Percentiles rank a stretch among this genome's conserved stretches.
phyloP scores from a whole-genome alignment of 495 filamentous ascomycete species.

The Talaromyces thailandensis region DNA sequence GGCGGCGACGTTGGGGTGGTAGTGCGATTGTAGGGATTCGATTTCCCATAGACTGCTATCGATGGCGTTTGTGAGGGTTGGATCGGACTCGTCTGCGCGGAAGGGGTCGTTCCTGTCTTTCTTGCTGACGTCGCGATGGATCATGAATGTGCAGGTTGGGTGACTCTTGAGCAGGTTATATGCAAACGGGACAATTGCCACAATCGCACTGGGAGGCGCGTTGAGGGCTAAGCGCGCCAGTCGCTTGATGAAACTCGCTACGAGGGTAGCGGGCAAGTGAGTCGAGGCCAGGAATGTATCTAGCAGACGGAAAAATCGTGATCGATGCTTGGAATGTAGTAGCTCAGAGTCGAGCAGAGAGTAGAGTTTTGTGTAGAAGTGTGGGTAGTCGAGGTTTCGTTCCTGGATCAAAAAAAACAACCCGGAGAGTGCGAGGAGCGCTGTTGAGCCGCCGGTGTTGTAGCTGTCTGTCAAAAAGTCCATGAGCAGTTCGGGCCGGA shows the following conservation, averaged over 20 bases:
- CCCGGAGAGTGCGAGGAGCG: slow-evolving; percentile 82
- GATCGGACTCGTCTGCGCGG: slow-evolving; percentile 62
- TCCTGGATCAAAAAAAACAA: slow-evolving; percentile 91
- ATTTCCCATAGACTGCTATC: slow-evolving; percentile 96
- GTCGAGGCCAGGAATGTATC: slow-evolving; percentile 88
- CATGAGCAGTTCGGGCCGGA: slow-evolving; percentile 79
- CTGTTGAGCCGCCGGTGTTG: slow-evolving; percentile 72
- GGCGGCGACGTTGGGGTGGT: slow-evolving; percentile 94
- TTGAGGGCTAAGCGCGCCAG: slow-evolving; percentile 72
- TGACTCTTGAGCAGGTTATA: slow-evolving; percentile 93
- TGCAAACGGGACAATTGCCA: slow-evolving; percentile 80
- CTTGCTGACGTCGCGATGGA: slow-evolving; percentile 66
- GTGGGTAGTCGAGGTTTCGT: slow-evolving; percentile 91
- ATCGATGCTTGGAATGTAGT: slow-evolving; percentile 88
- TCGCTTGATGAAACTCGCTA: slow-evolving; percentile 93
- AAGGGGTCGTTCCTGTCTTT: slow-evolving; percentile 69
- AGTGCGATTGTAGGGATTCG: slow-evolving; percentile 80
- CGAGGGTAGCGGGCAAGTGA: slow-evolving; percentile 81
- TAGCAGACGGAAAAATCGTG: slow-evolving; percentile 84
- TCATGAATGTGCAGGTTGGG: slow-evolving; percentile 87
- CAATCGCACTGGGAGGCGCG: slow-evolving; percentile 80
- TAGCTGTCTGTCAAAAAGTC: slow-evolving; percentile 95
- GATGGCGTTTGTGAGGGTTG: slow-evolving; percentile 75
- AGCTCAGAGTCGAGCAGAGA: slow-evolving; percentile 76
- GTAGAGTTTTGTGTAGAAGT: slow-evolving; percentile 91